A percentile compares a stretch with the other conserved stretches of the same genome.
phyloP scores from a whole-genome alignment of 2,329 filamentous ascomycete genomes.

The Monosporascus ibericus region DNA sequence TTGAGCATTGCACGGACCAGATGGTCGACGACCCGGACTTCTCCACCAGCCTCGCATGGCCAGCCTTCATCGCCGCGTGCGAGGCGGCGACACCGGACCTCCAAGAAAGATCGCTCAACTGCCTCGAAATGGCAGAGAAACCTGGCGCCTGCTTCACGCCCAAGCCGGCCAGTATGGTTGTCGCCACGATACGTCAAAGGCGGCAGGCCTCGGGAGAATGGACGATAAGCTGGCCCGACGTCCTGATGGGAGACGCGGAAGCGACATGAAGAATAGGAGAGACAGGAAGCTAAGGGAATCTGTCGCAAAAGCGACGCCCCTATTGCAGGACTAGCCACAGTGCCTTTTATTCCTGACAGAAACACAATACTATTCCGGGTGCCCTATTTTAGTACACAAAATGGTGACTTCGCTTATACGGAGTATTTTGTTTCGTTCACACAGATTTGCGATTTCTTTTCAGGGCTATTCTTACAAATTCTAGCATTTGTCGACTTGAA shows the following conservation, averaged over 20 bases:
- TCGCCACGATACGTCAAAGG: conserved; percentile 18
- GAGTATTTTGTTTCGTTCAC: too few species aligned
- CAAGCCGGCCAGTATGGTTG: conserved; percentile 19
- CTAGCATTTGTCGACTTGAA: too few species aligned
- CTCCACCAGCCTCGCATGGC: conserved; percentile 34
- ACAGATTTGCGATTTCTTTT: too few species aligned
- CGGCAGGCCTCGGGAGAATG: conserved; percentile 22
- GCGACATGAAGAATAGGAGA: not conserved
- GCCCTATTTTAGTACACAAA: not conserved
- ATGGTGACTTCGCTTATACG: too few species aligned
- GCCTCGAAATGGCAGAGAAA: conserved; percentile 20
- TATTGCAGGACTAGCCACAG: not conserved
- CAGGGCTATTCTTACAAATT: too few species aligned
- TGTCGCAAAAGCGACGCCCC: not conserved
- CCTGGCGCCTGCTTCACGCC: conserved; percentile 22
- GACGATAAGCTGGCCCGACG: conserved; percentile 23
- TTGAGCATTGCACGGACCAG: conserved; percentile 27
- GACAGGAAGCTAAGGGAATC: not conserved
- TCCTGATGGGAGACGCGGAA: conserved; percentile 18
- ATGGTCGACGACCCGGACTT: conserved; percentile 29
- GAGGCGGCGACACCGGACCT: conserved; percentile 32
- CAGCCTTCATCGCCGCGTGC: conserved; percentile 36
- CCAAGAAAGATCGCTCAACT: conserved; percentile 21
- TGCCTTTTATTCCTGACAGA: not conserved
- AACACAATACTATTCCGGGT: not conserved